Evolutionary conservation across 2,329 filamentous ascomycete species (phyloP), one percentile per base, ranked within the genome.

Genomic region (Colletotrichum destructivum): DNA sequence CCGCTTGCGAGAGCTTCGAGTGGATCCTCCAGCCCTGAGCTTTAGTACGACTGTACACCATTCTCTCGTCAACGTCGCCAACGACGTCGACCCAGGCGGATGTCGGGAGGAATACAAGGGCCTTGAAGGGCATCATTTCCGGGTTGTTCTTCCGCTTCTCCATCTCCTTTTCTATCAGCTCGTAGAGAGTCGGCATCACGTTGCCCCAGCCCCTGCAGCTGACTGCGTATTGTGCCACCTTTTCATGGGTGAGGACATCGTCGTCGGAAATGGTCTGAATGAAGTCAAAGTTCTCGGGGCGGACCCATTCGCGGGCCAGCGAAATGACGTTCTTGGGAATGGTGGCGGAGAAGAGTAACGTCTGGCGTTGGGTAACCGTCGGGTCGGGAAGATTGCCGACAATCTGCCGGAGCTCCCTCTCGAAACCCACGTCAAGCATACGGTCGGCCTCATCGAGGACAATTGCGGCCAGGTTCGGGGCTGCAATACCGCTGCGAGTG

Each of bases 371-470:
- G 72, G 92, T 89, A 63, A 91, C 82, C 0, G 80, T 76, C 8
- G 88, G 87, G 57, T 88, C 83, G 3, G 96, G 96, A 12, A 98
- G 87, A 54, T 83, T 78, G 0, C 79, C 71, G 67, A 90, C 83
- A 66, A 96, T 94, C 1, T 88, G 81, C 61, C 86, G 82, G 62
- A 96, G 87, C 67, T 91, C 91, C 46, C 86, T 85, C 68, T 91
- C 86, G 77, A 96, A 96, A 2, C 93, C 96, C 87, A 97, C 96
- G 85, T 99, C 96, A 80, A 99, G 89, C 94, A 99, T 98, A 77
- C 96, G 94, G 83, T 99, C 96, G 77, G 96, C 96, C 87, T 99
- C 96, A 77, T 99, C 96, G 57, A 99, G 92, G 75, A 98, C 95
- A 56, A 99, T 88, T 76, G 96, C 97, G 81, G 94, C 93, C 86